Base-by-base conservation (phyloP, 176 grass and related monocot species). In the Dactylis glomerata region DNA sequence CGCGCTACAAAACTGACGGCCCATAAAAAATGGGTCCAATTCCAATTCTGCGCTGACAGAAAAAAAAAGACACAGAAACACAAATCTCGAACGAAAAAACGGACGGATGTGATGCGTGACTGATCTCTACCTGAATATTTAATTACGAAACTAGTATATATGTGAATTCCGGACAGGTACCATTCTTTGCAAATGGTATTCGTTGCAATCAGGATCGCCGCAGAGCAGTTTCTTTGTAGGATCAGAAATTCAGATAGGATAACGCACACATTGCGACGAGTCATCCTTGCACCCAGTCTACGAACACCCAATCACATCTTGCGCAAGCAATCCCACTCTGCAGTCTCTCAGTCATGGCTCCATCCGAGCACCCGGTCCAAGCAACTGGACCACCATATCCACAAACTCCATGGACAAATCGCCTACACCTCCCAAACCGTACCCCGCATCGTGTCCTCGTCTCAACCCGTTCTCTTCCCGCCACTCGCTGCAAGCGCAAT, bases 391-490 rank as follows among this genome's bases (percentile, higher is more conserved):
- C 38, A 86, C 75, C 89, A 81, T 86, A 91, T 84, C 84, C 50
- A 73, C 63, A 91, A 91, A 61, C 54, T 20, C 57, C 75, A 33
- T 78, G 84, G 68, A 70, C 44, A 13, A 13, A 38, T 69, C 85
- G 73, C 81, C 87, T 72, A 77, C 34, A 45, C 79, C 81, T 56
- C 82, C 47, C 79, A 81, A 70, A 82, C 57, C 33, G 22, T 55
- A 56, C 44, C 71, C 66, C 16, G 24, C 23, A n/a, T 20, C 72
- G 40, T 30, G 41, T 64, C 56, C 27, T 38, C 63, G 16, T 54
- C 32, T n/a, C 72, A 19, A 24, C 51, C 3, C 80, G 28, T 22
- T 5, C 77, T 27, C 32, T 76, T 87, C 75, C 85, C 77, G 66
- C 63, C 73, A 84, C 88, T 85, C 57, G 69, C 68, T 45, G 16